Percentiles rank a stretch among this genome's conserved stretches.
Conservation (phyloP, 495 filamentous ascomycete species). For the Xylaria acuta region DNA sequence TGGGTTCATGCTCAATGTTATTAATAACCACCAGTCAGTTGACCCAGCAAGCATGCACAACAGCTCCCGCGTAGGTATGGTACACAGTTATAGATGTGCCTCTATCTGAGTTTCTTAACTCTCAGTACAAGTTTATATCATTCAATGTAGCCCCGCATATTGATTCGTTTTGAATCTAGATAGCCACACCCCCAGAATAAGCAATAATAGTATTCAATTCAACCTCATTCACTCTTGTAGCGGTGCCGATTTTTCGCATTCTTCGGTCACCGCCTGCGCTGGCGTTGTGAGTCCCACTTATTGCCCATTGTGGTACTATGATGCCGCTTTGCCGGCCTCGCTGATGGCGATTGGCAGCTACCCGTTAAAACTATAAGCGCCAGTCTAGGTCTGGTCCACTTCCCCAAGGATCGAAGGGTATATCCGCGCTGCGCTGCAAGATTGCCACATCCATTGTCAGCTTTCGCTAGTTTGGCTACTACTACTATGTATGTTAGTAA, state of each 20-base stretch:
- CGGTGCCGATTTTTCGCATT: constrained; percentile 2
- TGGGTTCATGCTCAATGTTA: not conserved
- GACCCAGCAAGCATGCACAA: not conserved
- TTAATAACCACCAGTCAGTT: constrained; percentile 3
- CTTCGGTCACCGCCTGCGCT: not conserved
- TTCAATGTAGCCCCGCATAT: not conserved
- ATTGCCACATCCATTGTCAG: constrained; percentile 5
- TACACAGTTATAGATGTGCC: not conserved
- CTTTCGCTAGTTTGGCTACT: not conserved
- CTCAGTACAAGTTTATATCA: not conserved
- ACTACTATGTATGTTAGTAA: no score
- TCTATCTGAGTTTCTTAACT: not conserved
- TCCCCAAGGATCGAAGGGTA: not conserved
- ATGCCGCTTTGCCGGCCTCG: constrained; percentile 23
- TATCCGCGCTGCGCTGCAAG: not conserved
- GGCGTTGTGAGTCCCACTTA: not conserved
- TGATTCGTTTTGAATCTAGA: not conserved
- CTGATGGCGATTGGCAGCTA: not conserved
- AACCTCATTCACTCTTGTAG: not conserved
- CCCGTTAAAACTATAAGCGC: constrained; percentile 6
- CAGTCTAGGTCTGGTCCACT: constrained; percentile 1
- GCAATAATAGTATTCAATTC: not conserved
- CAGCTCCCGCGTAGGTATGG: not conserved
- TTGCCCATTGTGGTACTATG: constrained; percentile 14
- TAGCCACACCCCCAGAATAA: no score